Percentiles rank a stretch among this genome's conserved stretches.
These are phyloP conservation scores for Beta lomatogona DNA, from an alignment of 179 eudicot genomes.

Conservation along the genomic window DNA sequence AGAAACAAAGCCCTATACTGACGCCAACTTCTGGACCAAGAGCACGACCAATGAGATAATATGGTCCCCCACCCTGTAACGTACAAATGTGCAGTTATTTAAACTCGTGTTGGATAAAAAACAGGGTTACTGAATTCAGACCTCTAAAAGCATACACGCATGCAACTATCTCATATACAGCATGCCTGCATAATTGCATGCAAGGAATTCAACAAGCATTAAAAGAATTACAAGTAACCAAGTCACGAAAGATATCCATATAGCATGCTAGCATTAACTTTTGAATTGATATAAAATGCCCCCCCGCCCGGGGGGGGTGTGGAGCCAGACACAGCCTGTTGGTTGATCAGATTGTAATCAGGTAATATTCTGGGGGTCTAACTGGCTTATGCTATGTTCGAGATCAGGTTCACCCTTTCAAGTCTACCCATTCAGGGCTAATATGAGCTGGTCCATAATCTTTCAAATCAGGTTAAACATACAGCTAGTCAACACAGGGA, in stretches of 20 bases:
- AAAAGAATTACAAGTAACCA: not conserved
- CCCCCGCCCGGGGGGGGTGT: no score
- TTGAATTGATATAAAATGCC: not conserved
- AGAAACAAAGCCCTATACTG: slow-evolving; percentile 97
- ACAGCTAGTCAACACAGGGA: not conserved
- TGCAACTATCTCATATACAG: not conserved
- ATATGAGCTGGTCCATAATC: not conserved
- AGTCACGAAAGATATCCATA: not conserved
- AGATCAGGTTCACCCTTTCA: not conserved
- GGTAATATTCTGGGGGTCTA: not conserved
- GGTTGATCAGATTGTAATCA: not conserved
- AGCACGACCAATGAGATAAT: slow-evolving; percentile 99
- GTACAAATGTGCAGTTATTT: slow-evolving; percentile 14
- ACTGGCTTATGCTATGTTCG: not conserved
- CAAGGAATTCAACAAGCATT: not conserved
- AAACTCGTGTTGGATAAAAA: not conserved
- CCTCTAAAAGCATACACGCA: not conserved
- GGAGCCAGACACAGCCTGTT: not conserved
- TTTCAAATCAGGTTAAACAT: not conserved
- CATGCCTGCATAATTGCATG: not conserved
- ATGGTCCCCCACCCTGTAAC: slow-evolving; percentile 95
- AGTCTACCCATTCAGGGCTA: not conserved
- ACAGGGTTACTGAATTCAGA: not conserved
- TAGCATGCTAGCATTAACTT: not conserved
- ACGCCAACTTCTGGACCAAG: slow-evolving; percentile 99